Base-by-base conservation (phyloP, 2,329 filamentous ascomycete genomes). In the Sporothrix brasiliensis region DNA sequence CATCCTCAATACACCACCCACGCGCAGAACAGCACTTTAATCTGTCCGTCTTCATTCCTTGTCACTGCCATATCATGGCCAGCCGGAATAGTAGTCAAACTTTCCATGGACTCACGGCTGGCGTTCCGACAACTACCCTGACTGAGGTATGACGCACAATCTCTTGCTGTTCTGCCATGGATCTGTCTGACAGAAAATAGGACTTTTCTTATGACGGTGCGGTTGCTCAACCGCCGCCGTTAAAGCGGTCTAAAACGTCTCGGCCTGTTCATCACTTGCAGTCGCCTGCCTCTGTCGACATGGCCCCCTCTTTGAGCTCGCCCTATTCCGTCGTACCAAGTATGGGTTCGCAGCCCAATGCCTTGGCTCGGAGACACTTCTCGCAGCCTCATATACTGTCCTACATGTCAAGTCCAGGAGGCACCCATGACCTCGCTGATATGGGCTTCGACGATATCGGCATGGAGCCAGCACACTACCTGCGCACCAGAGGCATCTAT, bases 381-480 rank as follows among this genome's bases (percentile, higher is more conserved):
- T 47, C 58, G 39, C 58, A 63, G 58, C 58, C 58, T 47, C 58
- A 63, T 21, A 63, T 63, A 13, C 13, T 63, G 39, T 44, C 39
- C 16, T 47, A 24, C 14, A 10, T 11, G n/a, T 27, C 41, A 47
- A 47, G 21, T 63, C 13, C 41, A 14, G 21, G 16, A 11, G 39
- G n/a, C 10, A 2, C 58, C 11, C 58, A 47, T 14, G n/a, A 13
- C 58, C 5, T 27, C n/a, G 21, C 39, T 13, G 66, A 67, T 9
- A 16, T n/a, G 6, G 52, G 49, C 60, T 53, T 69, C 4, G 69
- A 67, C 21, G 65, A 53, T 27, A 66, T 74, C n/a, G 70, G 72
- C 56, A 68, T 74, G 69, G 68, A 73, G 24, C 69, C 73, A 2
- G 49, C 19, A 7, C 68, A 73, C 19, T 74, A 69, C n/a, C 70